These are phyloP conservation scores for Prunus persica DNA, from an alignment of 306 rosid genomes.

Conservation along the genomic window Prunus_persica_NCBIv2 NC_034015.1:15303501-15304000, in stretches of 20 bases:
- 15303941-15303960: too few species aligned
- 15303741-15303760: neutral
- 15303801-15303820: neutral
- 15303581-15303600: neutral
- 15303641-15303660: neutral
- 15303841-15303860: neutral
- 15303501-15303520: conserved; percentile 19
- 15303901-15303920: too few species aligned
- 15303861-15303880: too few species aligned
- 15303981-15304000: too few species aligned
- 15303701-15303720: neutral
- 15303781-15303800: neutral
- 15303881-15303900: too few species aligned
- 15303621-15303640: conserved; percentile 23
- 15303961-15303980: too few species aligned
- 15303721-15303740: neutral
- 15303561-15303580: conserved; percentile 7
- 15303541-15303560: conserved; percentile 38
- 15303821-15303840: neutral
- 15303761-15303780: neutral
- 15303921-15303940: too few species aligned
- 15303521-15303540: conserved; percentile 10
- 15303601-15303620: conserved; percentile 42
- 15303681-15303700: neutral
- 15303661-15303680: neutral